A percentile compares a stretch with the other conserved stretches of the same genome.
Evolutionary conservation across 805 yeast genomes (phyloP).

Genomic region (Kazachstania taianensis): DNA sequence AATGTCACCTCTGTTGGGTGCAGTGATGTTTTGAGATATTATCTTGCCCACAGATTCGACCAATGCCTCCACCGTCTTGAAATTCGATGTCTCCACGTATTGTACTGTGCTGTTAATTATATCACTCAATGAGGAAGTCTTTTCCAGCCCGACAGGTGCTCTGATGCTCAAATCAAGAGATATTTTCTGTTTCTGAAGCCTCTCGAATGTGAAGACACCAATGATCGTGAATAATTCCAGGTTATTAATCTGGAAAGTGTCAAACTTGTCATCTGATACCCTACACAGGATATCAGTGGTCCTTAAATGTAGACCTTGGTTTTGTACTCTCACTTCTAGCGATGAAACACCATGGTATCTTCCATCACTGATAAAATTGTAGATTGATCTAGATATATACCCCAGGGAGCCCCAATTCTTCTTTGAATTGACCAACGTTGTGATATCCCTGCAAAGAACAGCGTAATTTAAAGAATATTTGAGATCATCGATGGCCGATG

Average conservation of each 20-base stretch:
- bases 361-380: conserved; percentile 34
- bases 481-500: conserved; percentile 76
- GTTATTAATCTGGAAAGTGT: conserved; percentile 34
- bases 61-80: conserved; percentile 89
- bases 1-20: background rate
- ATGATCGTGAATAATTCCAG: conserved; percentile 64
- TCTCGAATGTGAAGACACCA: conserved; percentile 88
- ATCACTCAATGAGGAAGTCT: conserved; percentile 23
- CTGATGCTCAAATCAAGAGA: conserved; percentile 44
- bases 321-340: conserved; percentile 12
- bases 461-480: conserved; percentile 83
- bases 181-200: conserved; percentile 72
- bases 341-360: conserved; percentile 16
- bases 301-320: conserved; percentile 24
- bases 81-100: conserved; percentile 69
- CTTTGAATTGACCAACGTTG: conserved; percentile 36
- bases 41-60: conserved; percentile 61
- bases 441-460: conserved; percentile 59
- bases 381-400: conserved; percentile 37
- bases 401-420: conserved; percentile 29
- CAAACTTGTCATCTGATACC: conserved; percentile 7
- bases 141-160: conserved; percentile 20
- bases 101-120: conserved; percentile 40
- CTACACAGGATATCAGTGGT: conserved; percentile 21
- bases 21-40: conserved; percentile 34